These are phyloP conservation scores for Rubia balearica DNA, from an alignment of 305 asterid genomes.

Conservation along the genomic window DNA sequence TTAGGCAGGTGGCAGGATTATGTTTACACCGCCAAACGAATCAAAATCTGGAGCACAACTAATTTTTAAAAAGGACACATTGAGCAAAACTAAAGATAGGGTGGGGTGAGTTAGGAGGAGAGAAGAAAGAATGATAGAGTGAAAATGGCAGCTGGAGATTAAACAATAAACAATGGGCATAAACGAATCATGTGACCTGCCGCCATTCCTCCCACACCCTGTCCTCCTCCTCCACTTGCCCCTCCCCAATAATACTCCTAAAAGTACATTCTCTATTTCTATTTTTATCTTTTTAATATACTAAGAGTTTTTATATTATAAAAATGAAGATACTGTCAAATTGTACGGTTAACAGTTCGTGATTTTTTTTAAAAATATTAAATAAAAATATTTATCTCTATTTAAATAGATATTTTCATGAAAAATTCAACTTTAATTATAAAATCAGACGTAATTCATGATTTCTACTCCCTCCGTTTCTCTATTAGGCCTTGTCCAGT, in stretches of 20 bases:
- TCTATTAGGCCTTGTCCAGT: no score
- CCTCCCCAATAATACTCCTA: background rate
- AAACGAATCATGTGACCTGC: conserved; percentile 35
- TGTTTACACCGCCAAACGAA: background rate
- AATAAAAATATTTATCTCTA: no score
- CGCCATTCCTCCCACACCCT: conserved; percentile 31
- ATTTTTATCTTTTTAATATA: no score
- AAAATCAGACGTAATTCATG: no score
- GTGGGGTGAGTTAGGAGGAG: background rate
- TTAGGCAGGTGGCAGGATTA: no score
- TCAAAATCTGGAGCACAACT: background rate
- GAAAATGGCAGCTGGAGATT: conserved; percentile 22
- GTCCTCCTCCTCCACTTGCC: conserved; percentile 5
- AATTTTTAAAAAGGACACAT: background rate
- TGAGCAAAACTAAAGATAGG: background rate
- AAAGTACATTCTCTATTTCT: background rate
- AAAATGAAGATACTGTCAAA: no score
- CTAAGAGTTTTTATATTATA: no score
- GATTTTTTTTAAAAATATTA: no score
- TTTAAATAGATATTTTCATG: no score
- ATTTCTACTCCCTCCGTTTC: no score
- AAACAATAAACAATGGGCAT: conserved; percentile 7
- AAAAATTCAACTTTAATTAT: no score
- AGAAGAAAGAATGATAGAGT: background rate
- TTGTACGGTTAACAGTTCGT: no score